phyloP scores from a whole-genome alignment of 495 filamentous ascomycete species.

The Astrothelium subdiscretum region DNA sequence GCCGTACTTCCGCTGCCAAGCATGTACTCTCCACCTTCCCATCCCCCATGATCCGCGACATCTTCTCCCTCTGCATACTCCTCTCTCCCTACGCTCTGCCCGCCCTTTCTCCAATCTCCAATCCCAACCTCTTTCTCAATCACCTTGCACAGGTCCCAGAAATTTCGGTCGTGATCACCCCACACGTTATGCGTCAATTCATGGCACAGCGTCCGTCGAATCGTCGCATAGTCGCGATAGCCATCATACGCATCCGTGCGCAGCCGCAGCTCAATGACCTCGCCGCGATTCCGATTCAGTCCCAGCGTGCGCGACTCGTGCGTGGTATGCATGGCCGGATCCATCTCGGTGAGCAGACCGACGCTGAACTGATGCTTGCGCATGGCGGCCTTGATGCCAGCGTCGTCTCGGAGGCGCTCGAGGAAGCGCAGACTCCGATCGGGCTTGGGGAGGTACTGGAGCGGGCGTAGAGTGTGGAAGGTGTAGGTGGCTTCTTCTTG shows the following conservation, averaged over 20 bases:
- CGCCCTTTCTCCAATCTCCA: conserved; percentile 63
- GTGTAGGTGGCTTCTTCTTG: conserved; percentile 57
- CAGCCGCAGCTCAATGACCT: conserved; percentile 83
- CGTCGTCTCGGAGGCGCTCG: conserved; percentile 63
- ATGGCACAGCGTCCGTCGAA: conserved; percentile 86
- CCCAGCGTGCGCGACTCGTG: conserved; percentile 72
- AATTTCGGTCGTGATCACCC: conserved; percentile 67
- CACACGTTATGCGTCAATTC: conserved; percentile 90
- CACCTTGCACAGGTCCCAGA: conserved; percentile 76
- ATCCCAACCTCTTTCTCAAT: conserved; percentile 79
- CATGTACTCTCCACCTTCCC: conserved; percentile 80
- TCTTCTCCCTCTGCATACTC: conserved; percentile 41
- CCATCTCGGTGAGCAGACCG: conserved; percentile 88
- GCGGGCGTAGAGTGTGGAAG: conserved; percentile 65
- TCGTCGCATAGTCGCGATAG: conserved; percentile 80
- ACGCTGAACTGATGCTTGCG: conserved; percentile 72
- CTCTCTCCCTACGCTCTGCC: conserved; percentile 48
- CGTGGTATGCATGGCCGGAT: conserved; percentile 72
- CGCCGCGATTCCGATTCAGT: conserved; percentile 75
- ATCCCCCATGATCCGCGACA: conserved; percentile 65
- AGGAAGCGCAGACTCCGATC: conserved; percentile 59
- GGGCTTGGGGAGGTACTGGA: conserved; percentile 68
- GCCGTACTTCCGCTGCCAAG: conserved; percentile 48
- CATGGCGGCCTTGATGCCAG: conserved; percentile 79
- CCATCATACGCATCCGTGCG: conserved; percentile 91